A percentile compares a stretch with the other conserved stretches of the same genome.
These are phyloP conservation scores for Trichosporon asahii DNA, from an alignment of 1,284 basidiomycete genomes.

Conservation along the genomic window DNA sequence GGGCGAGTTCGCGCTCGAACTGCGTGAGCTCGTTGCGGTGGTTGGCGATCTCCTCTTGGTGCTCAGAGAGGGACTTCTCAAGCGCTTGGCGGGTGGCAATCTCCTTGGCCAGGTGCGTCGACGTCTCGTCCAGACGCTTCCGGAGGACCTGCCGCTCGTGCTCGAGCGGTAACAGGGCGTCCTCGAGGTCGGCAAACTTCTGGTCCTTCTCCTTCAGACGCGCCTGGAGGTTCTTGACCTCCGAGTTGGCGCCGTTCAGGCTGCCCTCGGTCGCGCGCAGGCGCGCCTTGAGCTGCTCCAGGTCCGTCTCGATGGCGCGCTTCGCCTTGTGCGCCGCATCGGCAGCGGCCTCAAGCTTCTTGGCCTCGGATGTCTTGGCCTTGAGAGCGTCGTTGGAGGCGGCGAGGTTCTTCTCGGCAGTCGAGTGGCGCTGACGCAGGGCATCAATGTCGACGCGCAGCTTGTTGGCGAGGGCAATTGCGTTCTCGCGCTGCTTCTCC, in stretches of 20 bases:
- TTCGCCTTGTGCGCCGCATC: slow-evolving; percentile 68
- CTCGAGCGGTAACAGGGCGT: slow-evolving; percentile 76
- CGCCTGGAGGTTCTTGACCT: slow-evolving; percentile 58
- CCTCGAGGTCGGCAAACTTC: slow-evolving; percentile 81
- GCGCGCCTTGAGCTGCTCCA: slow-evolving; percentile 67
- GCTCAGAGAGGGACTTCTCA: slow-evolving; percentile 63
- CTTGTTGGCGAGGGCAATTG: slow-evolving; percentile 41
- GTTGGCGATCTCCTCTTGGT: slow-evolving; percentile 66
- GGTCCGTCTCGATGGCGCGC: slow-evolving; percentile 60
- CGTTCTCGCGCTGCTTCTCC: slow-evolving; percentile 40
- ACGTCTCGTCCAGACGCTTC: slow-evolving; percentile 67
- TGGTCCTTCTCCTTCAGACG: slow-evolving; percentile 58
- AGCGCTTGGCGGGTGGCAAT: slow-evolving; percentile 64
- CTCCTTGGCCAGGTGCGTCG: slow-evolving; percentile 50
- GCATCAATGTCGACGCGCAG: slow-evolving; percentile 51
- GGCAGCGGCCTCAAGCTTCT: slow-evolving; percentile 59
- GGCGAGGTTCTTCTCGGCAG: slow-evolving; percentile 57
- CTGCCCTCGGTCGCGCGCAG: slow-evolving; percentile 68
- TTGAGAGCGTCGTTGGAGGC: slow-evolving; percentile 56
- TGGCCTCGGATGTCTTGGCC: slow-evolving; percentile 56
- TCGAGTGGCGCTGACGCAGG: slow-evolving; percentile 56
- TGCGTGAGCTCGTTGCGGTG: slow-evolving; percentile 67
- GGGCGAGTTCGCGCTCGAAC: slow-evolving; percentile 76
- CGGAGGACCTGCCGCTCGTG: slow-evolving; percentile 72
- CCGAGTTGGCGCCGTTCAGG: slow-evolving; percentile 57